phyloP scores from a whole-genome alignment of 2,329 filamentous ascomycete genomes.

The Aspergillus melleus region DNA sequence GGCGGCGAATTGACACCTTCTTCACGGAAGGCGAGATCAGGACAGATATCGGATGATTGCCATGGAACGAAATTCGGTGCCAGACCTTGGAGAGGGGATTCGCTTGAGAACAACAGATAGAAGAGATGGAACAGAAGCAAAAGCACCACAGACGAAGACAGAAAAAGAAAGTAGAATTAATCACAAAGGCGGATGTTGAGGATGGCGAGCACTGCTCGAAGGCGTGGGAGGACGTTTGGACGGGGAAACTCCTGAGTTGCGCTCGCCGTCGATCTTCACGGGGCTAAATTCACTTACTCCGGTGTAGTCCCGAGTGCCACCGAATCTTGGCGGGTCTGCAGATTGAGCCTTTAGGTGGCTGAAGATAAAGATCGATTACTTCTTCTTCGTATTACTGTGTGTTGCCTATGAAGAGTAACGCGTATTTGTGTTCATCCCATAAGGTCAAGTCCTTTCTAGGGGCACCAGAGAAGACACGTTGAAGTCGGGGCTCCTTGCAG shows the following conservation, averaged over 20 bases:
- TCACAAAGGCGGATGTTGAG: too few relatives aligned
- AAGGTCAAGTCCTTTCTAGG: too few relatives aligned
- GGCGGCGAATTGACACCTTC: conserved; percentile 5
- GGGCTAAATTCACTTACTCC: neutral
- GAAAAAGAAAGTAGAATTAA: neutral
- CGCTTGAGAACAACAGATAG: neutral
- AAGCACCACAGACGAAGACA: neutral
- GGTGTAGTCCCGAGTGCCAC: neutral
- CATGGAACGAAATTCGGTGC: conserved; percentile 15
- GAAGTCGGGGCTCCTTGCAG: too few relatives aligned
- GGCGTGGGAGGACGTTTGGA: neutral
- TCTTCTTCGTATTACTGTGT: too few relatives aligned
- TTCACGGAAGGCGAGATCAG: conserved; percentile 16
- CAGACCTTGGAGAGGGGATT: neutral
- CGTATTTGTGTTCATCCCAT: too few relatives aligned
- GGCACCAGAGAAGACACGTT: too few relatives aligned
- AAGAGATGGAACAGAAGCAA: neutral
- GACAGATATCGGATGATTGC: conserved; percentile 14
- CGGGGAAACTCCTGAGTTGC: neutral
- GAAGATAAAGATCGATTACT: too few relatives aligned
- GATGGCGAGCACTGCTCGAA: neutral
- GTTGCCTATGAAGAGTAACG: too few relatives aligned
- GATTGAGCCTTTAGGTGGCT: neutral
- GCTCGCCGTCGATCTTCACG: neutral
- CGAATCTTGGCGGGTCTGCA: neutral